Base-by-base conservation (phyloP, 2,329 filamentous ascomycete genomes). In the Didymella arachidicola region DNA sequence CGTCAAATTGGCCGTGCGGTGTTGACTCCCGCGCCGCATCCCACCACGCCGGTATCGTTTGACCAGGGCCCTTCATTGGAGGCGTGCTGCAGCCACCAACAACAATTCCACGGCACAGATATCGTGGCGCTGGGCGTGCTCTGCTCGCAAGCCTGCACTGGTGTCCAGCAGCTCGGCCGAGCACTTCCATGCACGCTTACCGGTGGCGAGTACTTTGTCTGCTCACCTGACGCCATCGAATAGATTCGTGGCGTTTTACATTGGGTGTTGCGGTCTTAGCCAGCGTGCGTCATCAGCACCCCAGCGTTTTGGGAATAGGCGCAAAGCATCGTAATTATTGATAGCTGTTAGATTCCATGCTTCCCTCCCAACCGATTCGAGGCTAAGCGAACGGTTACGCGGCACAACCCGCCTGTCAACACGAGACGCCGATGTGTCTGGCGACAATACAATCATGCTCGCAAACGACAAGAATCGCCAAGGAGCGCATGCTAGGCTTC, bases 21-120 rank as follows among this genome's bases (percentile, higher is more conserved):
- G 32, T 36, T 36, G 14, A 14, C 16, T 36, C 32, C 16, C 5
- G 8, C 22, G 19, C 39, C 26, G 38, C 38, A 25, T 25, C 19
- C 19, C 38, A 38, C 30, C 14, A 19, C 34, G 2, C 14, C 27
- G 27, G 27, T 29, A 18, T 22, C 22, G 39, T 25, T 42, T 11
- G 39, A 42, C 39, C 39, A 42, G 39, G 39, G 39, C 39, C 39
- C 22, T 42, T 42, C 19, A 18, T 7, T 42, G 10, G n/a, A 26
- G 19, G 19, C 39, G n/a, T 39, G 39, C 39, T 22, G 19, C 39
- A 42, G 39, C 39, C 39, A 42, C 39, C 39, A 42, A 42, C 39
- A 42, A 19, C 39, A 25, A 22, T 19, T 10, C n/a, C n/a, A 39
- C 18, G 18, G 8, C 4, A 11, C 30, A 7, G 16, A 36, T 36